Evolutionary conservation across 768 basidiomycete genomes (phyloP), one percentile per base, ranked within the genome.

Genomic region (Mycena polygramma): DNA sequence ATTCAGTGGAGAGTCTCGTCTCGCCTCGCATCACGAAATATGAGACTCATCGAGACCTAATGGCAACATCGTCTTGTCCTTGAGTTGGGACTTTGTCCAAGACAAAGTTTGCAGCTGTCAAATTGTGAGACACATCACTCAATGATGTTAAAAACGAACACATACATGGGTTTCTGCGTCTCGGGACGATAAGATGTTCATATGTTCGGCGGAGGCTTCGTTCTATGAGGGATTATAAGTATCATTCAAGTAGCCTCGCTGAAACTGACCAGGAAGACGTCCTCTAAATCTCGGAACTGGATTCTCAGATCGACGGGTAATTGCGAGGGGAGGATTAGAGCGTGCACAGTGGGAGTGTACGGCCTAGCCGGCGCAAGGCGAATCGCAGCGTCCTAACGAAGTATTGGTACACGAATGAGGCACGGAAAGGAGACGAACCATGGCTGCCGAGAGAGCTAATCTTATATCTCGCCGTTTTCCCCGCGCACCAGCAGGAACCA

Each of bases 291-390:
- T 39, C 94, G 91, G 74, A 94, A 87, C 58, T 87, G 87, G 54
- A 90, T 76, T 45, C 87, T 83, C 55, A 95, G 84, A 76, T 95
- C 94, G 4, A 89, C 77, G 22, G 94, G 94, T 19, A 95, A 68
- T 76, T 87, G 88, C 8, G 94, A 92, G 22, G 94, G 94, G 35
- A 95, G 76, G 24, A 94, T 81, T 4, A 95, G 78, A 49, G 87
- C 89, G 80, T 96, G 94, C 7, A 94, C 85, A 2, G 91, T 89
- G 0, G 94, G 94, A 37, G 81, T 80, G 79, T 92, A 94, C 7
- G 94, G 94, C 65, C 89, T 85, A 26, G 81, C 80, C 0, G 83
- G 68, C 1, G 91, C 87, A n/a, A 85, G 81, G 57, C 80, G 80
- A 49, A 75, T 75, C 3, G 91, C 88, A 73, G 93, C 81, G 64